Conservation (phyloP, 306 rosid genomes). For the Prunus fruticosa region DNA sequence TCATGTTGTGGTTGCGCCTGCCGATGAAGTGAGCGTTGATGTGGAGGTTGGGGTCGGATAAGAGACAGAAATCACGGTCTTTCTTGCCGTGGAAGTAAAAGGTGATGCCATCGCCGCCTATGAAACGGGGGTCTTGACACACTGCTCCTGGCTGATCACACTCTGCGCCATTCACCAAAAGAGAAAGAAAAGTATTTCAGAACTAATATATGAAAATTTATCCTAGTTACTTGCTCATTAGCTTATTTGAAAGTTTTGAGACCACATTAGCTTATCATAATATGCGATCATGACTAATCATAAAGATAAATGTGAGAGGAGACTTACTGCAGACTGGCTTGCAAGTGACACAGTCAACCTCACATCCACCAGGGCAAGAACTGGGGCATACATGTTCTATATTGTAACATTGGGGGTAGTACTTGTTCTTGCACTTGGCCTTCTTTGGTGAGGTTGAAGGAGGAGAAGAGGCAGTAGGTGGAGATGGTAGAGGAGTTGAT, state of each 20-base stretch:
- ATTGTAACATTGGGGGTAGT: conserved; percentile 41
- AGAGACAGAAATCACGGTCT: conserved; percentile 53
- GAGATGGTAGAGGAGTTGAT: neutral
- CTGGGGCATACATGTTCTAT: conserved; percentile 45
- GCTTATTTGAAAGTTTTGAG: neutral
- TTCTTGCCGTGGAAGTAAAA: conserved; percentile 23
- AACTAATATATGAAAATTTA: neutral
- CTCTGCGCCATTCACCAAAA: conserved; percentile 6
- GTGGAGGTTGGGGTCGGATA: conserved; percentile 61
- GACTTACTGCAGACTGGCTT: conserved; percentile 67
- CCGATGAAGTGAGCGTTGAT: conserved; percentile 72
- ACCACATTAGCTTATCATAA: neutral
- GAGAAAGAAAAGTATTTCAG: neutral
- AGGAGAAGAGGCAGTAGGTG: neutral
- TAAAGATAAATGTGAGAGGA: neutral
- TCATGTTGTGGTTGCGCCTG: conserved; percentile 45
- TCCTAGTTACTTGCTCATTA: neutral
- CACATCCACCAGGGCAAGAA: conserved; percentile 48
- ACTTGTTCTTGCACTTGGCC: conserved; percentile 42
- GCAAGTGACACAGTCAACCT: conserved; percentile 61
- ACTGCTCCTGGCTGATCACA: conserved; percentile 45
- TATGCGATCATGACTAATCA: neutral
- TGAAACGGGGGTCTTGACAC: conserved; percentile 45
- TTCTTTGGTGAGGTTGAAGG: conserved; percentile 17
- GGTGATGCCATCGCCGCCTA: conserved; percentile 37